Evolutionary conservation across 2,329 filamentous ascomycete species (phyloP).

Genomic region (Annulohypoxylon truncatum): DNA sequence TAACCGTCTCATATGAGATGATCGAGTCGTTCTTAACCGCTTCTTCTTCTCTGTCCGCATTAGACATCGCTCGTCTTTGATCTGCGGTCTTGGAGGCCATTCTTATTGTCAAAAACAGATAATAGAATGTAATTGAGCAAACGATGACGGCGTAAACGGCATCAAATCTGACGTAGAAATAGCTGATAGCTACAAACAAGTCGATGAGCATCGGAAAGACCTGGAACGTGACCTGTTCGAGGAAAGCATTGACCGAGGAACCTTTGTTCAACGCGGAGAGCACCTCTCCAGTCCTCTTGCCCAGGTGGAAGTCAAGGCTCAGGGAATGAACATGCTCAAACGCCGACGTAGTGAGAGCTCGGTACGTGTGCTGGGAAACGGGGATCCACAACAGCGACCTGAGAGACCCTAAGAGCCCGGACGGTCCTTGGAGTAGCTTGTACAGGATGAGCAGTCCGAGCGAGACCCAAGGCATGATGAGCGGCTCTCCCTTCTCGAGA

Average conservation of each 20-base stretch:
- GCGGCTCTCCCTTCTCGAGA: constrained; percentile 60
- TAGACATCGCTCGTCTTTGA: constrained; percentile 92
- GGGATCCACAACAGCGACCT: constrained; percentile 94
- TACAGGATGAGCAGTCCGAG: constrained; percentile 82
- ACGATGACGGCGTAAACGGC: constrained; percentile 91
- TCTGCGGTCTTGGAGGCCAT: constrained; percentile 95
- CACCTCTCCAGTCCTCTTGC: constrained; percentile 96
- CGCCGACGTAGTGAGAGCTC: constrained; percentile 90
- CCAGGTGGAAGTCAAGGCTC: constrained; percentile 95
- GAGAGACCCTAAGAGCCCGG: constrained; percentile 85
- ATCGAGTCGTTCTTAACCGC: constrained; percentile 99
- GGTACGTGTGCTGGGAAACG: constrained; percentile 96
- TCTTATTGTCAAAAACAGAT: constrained; percentile 94
- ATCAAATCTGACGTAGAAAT: constrained; percentile 83
- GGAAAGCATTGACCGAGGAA: constrained; percentile 93
- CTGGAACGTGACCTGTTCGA: constrained; percentile 96
- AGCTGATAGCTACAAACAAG: constrained; percentile 83
- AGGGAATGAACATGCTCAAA: constrained; percentile 98
- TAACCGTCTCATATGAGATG: constrained; percentile 96
- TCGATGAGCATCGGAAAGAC: constrained; percentile 96
- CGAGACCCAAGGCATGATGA: constrained; percentile 75
- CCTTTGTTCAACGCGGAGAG: constrained; percentile 96
- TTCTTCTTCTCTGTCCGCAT: constrained; percentile 93
- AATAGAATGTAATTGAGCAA: constrained; percentile 91
- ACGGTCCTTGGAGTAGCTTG: constrained; percentile 86